A percentile compares a stretch with the other conserved stretches of the same genome.
Evolutionary conservation across 2,329 filamentous ascomycete genomes (phyloP).

Genomic region (Fusarium sp.): DNA sequence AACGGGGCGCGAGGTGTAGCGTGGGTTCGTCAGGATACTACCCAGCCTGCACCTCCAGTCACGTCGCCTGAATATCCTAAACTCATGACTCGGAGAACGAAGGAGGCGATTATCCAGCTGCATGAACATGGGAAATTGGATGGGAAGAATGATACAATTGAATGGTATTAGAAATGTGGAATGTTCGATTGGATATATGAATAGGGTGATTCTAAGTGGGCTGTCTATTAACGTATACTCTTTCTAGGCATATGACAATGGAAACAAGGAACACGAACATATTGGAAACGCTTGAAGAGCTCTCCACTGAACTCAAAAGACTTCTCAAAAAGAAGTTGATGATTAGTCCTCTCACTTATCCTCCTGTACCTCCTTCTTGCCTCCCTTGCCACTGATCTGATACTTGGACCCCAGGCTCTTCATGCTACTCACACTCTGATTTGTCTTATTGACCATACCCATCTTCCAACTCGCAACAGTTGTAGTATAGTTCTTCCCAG

Average conservation of each 20-base stretch:
- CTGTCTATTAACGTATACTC: too few relatives aligned
- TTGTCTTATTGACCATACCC: conserved; percentile 12
- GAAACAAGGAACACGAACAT: not conserved
- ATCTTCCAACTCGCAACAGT: conserved; percentile 12
- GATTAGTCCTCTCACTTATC: not conserved
- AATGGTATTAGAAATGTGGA: conserved; percentile 23
- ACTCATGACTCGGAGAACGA: conserved; percentile 26
- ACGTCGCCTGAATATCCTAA: conserved; percentile 27
- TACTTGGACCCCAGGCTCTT: conserved; percentile 10
- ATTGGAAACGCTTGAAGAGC: not conserved
- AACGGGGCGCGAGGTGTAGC: conserved; percentile 1
- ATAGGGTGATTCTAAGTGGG: not conserved
- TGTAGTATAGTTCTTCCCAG: conserved; percentile 4
- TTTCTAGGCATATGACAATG: not conserved
- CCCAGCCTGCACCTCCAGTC: conserved; percentile 13
- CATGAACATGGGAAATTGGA: conserved; percentile 17
- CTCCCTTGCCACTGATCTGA: not conserved
- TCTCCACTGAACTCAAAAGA: not conserved
- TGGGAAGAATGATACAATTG: conserved; percentile 10
- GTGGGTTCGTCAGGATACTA: conserved; percentile 28
- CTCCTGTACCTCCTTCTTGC: not conserved
- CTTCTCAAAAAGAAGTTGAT: rapidly evolving
- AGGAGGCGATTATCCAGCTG: conserved; percentile 22
- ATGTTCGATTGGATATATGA: not conserved
- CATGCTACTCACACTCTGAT: conserved; percentile 13